Base-by-base conservation (phyloP, 2,329 filamentous ascomycete species). In the Fusarium foetens region DNA sequence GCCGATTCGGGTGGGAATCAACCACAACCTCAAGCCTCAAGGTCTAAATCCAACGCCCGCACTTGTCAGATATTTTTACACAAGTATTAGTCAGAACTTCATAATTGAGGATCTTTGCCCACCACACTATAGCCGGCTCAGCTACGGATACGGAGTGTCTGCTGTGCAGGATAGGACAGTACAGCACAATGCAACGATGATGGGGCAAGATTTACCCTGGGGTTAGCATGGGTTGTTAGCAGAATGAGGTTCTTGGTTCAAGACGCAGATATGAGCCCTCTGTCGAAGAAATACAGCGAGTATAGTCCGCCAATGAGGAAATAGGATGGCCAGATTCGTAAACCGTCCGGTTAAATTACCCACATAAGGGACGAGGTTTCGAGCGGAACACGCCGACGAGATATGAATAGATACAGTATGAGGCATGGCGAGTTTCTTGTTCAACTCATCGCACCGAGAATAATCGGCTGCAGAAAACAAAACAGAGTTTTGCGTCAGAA, bases 1-100 rank as follows among this genome's bases (percentile, higher is more conserved):
- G 60, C 70, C 65, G 74, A 77, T 70, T 75, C 60, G 25, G 65
- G 71, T 74, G 69, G 71, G 42, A 54, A 63, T 59, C 45, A 52
- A 45, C 49, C 39, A 58, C 23, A 45, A 42, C 21, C 25, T 31
- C 27, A 48, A 48, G 45, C 45, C 14, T 45, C 13, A 42, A 54
- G 29, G 63, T 33, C 41, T 23, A 23, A 42, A 35, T 49, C 42
- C 36, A 66, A 63, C 48, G 62, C 66, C 69, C 52, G 42, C 60
- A 52, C 25, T 39, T 45, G 31, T 19, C 51, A 68, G 60, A 58
- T 55, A 57, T 35, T 65, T 61, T 66, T 66, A 45, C 36, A n/a
- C 59, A 51, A 31, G 12, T 33, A 67, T 73, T 73, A 70, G 62
- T 71, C 68, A 71, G 46, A 53, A 23, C 27, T 35, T 64, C 13